Percentiles rank a stretch among this genome's conserved stretches.
These are phyloP conservation scores for Wickerhamomyces alni DNA, from an alignment of 805 yeast genomes.

Conservation along the genomic window DNA sequence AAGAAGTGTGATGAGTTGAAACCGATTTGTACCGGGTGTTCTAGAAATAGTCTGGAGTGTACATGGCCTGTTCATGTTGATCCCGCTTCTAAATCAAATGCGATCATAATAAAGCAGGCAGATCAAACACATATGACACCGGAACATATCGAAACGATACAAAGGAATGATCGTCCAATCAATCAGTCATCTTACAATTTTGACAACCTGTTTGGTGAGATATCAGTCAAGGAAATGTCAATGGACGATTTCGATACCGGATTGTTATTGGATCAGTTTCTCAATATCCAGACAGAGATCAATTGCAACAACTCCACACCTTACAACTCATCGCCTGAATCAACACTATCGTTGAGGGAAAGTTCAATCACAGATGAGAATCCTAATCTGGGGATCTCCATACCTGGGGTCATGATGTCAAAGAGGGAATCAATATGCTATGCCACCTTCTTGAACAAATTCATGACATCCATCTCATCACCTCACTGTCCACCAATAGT, in stretches of 20 bases:
- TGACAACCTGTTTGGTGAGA: constrained; percentile 1
- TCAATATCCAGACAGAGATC: constrained; percentile 16
- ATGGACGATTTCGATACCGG: constrained; percentile 4
- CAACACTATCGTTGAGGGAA: not conserved
- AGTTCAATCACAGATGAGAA: not conserved
- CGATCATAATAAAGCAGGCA: too few relatives aligned
- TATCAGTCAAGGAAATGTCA: not conserved
- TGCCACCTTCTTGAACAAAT: constrained; percentile 15
- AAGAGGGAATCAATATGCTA: constrained; percentile 16
- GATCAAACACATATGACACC: too few relatives aligned
- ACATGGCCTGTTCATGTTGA: constrained; percentile 18
- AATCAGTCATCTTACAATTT: not conserved
- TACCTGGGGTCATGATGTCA: constrained; percentile 15
- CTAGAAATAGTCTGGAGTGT: constrained; percentile 10
- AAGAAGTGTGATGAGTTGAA: constrained; percentile 23
- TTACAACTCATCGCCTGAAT: not conserved
- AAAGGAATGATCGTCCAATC: not conserved
- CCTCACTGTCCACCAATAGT: constrained; percentile 17
- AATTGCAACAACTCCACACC: not conserved
- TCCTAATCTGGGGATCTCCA: not conserved
- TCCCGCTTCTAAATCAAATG: too few relatives aligned
- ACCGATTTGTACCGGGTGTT: constrained; percentile 17
- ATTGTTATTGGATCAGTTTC: constrained; percentile 14
- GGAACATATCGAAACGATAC: not conserved
- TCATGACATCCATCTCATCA: constrained; percentile 19